Evolutionary conservation across 2,329 filamentous ascomycete species (phyloP).

Genomic region (Parastagonospora avenae): DNA sequence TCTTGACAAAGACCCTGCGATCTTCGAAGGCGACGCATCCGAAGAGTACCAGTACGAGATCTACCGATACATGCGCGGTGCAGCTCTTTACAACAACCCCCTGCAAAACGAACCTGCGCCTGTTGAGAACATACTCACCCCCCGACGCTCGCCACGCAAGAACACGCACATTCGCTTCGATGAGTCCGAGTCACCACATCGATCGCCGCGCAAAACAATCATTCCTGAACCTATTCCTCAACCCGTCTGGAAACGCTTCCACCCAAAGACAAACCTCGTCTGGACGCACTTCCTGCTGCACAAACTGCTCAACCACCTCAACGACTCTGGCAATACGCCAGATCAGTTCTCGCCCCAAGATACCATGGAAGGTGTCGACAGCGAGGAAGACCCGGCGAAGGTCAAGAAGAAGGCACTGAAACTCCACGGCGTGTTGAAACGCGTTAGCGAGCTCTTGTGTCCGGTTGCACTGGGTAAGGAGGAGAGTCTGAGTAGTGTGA

Average conservation of each 20-base stretch:
- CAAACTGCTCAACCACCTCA: conserved; percentile 56
- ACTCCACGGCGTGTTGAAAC: conserved; percentile 45
- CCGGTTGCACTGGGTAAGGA: conserved; percentile 40
- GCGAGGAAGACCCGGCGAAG: conserved; percentile 14
- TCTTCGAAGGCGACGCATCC: conserved; percentile 55
- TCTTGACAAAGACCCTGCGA: conserved; percentile 48
- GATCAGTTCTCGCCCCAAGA: conserved; percentile 11
- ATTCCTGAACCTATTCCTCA: neutral
- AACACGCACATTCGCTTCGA: conserved; percentile 38
- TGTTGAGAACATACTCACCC: conserved; percentile 10
- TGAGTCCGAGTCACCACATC: conserved; percentile 2
- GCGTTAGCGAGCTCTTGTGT: conserved; percentile 47
- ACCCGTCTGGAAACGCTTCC: conserved; percentile 58
- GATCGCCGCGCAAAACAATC: conserved; percentile 4
- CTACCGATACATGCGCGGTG: conserved; percentile 59
- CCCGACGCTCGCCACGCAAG: conserved; percentile 29
- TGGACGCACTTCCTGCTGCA: conserved; percentile 67
- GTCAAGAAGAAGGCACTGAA: conserved; percentile 44
- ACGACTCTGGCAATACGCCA: conserved; percentile 22
- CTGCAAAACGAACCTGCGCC: conserved; percentile 25
- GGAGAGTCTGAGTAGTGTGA: conserved; percentile 32
- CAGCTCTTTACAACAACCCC: conserved; percentile 52
- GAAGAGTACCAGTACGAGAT: conserved; percentile 62
- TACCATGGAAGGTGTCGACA: conserved; percentile 18
- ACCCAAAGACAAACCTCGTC: conserved; percentile 65